phyloP scores from a whole-genome alignment of 805 yeast species.

The Monosporozyma siamensis region DNA sequence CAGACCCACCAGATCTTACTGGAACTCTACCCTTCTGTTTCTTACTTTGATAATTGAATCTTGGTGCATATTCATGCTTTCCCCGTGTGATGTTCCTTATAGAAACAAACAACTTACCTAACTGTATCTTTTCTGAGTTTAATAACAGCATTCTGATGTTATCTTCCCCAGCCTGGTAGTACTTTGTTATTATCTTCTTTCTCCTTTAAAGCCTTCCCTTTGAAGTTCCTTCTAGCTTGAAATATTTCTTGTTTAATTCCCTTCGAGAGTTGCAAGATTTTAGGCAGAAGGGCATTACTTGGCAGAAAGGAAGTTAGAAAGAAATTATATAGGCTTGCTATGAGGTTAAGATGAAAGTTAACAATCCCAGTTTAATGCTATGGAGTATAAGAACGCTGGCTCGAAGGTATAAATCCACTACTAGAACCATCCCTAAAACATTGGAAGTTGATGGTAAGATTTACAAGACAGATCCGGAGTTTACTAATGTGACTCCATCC shows the following conservation, averaged over 20 bases:
- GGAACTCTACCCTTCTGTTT: slow-evolving; percentile 91
- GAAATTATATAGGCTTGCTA: no score
- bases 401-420: neutral
- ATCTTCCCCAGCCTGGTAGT: neutral
- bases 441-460: slow-evolving; percentile 37
- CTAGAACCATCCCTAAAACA: slow-evolving; percentile 1
- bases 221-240: no score
- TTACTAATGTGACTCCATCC: slow-evolving; percentile 79
- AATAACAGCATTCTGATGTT: neutral
- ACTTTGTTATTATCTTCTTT: neutral
- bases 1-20: slow-evolving; percentile 90
- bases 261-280: neutral
- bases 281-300: no score
- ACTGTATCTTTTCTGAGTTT: neutral
- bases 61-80: slow-evolving; percentile 65
- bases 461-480: slow-evolving; percentile 51
- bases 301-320: no score
- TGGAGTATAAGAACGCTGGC: neutral
- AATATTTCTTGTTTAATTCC: no score
- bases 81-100: slow-evolving; percentile 1
- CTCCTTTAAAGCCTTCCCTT: neutral
- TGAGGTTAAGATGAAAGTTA: neutral
- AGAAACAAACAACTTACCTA: neutral
- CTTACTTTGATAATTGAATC: slow-evolving; percentile 51
- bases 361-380: neutral